Percentiles rank a stretch among this genome's conserved stretches.
These are phyloP conservation scores for Actinomucor elegans DNA, from an alignment of 371 early-diverging fungal species.

Conservation along the genomic window DNA sequence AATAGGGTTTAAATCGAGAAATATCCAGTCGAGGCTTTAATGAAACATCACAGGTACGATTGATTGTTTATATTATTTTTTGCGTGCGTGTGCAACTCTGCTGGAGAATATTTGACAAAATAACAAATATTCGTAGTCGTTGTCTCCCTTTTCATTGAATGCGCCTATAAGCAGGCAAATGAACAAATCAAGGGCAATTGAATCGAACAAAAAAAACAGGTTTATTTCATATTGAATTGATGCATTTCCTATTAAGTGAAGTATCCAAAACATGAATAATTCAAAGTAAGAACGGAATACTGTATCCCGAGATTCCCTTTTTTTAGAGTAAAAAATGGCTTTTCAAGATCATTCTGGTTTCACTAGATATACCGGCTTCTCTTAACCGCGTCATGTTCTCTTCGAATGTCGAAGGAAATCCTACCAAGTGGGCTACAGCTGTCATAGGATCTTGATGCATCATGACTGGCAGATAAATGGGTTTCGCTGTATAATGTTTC, in stretches of 20 bases:
- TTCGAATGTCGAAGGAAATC: too few relatives aligned
- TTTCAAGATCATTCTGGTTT: conserved; percentile 1
- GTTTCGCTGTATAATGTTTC: too few relatives aligned
- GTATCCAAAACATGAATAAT: conserved; percentile 8
- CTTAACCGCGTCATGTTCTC: too few relatives aligned
- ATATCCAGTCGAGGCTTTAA: neutral
- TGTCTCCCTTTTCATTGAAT: neutral
- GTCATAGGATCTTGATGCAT: too few relatives aligned
- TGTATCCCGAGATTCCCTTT: conserved; percentile 1
- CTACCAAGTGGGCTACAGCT: too few relatives aligned
- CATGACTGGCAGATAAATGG: too few relatives aligned
- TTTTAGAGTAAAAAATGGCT: too few relatives aligned
- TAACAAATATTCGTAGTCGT: too few relatives aligned
- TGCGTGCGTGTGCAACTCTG: neutral
- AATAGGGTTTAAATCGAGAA: neutral
- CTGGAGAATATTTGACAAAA: too few relatives aligned
- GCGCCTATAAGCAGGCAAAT: neutral
- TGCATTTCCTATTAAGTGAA: conserved; percentile 9
- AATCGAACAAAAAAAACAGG: neutral
- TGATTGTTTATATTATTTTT: neutral
- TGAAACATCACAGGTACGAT: conserved; percentile 8
- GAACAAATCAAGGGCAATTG: too few relatives aligned
- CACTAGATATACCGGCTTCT: too few relatives aligned
- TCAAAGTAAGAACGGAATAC: neutral
- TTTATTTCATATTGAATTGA: neutral